Conservation (phyloP, 345 rosid species). For the Ricinus communis region DNA sequence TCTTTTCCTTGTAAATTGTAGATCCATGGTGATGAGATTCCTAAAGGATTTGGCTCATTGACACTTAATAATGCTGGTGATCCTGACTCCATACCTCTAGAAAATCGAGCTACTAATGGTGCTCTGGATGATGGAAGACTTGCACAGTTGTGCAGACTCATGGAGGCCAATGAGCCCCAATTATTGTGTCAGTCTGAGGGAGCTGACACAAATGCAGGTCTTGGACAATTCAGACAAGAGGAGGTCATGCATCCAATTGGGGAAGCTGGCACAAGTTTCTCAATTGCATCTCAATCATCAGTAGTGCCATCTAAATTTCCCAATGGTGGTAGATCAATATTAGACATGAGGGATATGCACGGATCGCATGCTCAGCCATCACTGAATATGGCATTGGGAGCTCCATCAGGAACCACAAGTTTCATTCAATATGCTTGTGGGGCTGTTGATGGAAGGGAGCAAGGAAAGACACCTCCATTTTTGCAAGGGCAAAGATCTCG, state of each 20-base stretch:
- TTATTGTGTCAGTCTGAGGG: constrained; percentile 46
- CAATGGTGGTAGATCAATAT: constrained; percentile 35
- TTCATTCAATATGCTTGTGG: constrained; percentile 40
- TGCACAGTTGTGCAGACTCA: constrained; percentile 43
- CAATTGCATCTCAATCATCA: constrained; percentile 30
- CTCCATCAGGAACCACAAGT: constrained; percentile 39
- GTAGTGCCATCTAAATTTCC: constrained; percentile 26
- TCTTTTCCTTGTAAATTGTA: constrained; percentile 24
- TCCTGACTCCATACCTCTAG: constrained; percentile 34
- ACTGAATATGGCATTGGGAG: constrained; percentile 56
- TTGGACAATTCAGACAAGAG: constrained; percentile 45
- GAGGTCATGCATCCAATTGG: constrained; percentile 35
- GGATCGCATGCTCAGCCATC: constrained; percentile 62
- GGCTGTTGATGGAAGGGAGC: constrained; percentile 48
- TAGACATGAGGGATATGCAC: constrained; percentile 51
- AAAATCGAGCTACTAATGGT: constrained; percentile 36
- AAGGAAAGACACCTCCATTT: constrained; percentile 36
- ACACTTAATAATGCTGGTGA: constrained; percentile 33
- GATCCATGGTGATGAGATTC: constrained; percentile 43
- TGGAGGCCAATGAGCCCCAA: constrained; percentile 48
- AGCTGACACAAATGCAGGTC: constrained; percentile 33
- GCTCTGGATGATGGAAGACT: constrained; percentile 44
- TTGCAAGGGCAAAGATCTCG: constrained; percentile 54
- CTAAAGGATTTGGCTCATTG: constrained; percentile 43
- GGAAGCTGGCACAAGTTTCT: constrained; percentile 36